These are phyloP conservation scores for Ogataea populi-albae DNA, from an alignment of 805 yeast genomes.

Conservation along the genomic window DNA sequence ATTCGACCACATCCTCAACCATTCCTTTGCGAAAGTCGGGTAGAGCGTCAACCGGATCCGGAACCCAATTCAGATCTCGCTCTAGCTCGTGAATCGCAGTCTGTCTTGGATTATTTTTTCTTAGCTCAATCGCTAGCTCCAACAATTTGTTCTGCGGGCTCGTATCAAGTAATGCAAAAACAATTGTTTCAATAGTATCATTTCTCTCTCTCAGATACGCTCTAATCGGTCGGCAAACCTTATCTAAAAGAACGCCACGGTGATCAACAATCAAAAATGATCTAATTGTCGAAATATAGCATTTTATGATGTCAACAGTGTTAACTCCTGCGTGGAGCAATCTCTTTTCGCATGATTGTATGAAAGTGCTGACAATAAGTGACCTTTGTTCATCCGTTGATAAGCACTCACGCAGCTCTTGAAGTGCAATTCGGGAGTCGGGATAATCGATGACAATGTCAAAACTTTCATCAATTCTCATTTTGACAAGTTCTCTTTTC, in stretches of 20 bases:
- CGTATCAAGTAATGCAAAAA: constrained; percentile 62
- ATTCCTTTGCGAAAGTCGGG: constrained; percentile 69
- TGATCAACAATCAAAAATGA: constrained; percentile 80
- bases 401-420: constrained; percentile 56
- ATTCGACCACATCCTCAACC: constrained; percentile 66
- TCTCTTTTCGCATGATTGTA: constrained; percentile 38
- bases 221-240: constrained; percentile 74
- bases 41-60: constrained; percentile 89
- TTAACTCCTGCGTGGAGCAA: constrained; percentile 78
- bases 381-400: constrained; percentile 47
- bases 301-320: constrained; percentile 67
- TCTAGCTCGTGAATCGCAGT: constrained; percentile 37
- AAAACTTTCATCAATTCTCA: constrained; percentile 58
- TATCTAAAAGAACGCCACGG: constrained; percentile 76
- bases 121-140: constrained; percentile 55
- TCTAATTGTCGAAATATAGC: constrained; percentile 68
- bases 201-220: constrained; percentile 65
- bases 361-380: constrained; percentile 49
- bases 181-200: constrained; percentile 69
- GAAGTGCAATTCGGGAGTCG: constrained; percentile 46
- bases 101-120: constrained; percentile 30
- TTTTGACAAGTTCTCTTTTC: constrained; percentile 28
- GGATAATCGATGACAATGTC: constrained; percentile 58
- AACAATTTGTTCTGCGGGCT: constrained; percentile 41
- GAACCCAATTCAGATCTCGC: constrained; percentile 62